Percentiles rank a stretch among this genome's conserved stretches.
phyloP scores from a whole-genome alignment of 805 yeast genomes.

The Scheffersomyces coipomensis region DNA sequence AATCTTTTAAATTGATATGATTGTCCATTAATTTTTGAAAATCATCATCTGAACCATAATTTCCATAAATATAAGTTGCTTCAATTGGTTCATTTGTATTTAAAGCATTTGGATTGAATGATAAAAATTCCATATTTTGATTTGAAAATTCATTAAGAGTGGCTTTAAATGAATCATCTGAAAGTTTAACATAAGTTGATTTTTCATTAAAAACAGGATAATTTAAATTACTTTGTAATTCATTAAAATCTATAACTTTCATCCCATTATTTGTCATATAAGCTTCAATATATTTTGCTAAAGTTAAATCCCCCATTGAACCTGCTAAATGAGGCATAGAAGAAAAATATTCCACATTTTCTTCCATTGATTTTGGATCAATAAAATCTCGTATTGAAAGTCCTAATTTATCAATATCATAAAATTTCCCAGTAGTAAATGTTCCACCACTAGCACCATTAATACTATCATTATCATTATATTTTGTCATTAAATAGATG shows the following conservation, averaged over 20 bases:
- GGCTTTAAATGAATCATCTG: conserved; percentile 38
- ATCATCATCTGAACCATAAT: conserved; percentile 64
- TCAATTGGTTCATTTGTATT: conserved; percentile 50
- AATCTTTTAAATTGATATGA: conserved; percentile 41
- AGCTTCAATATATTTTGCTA: conserved; percentile 63
- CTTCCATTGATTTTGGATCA: conserved; percentile 57
- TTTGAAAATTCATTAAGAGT: conserved; percentile 30
- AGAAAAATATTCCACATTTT: conserved; percentile 67
- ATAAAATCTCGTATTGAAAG: conserved; percentile 49
- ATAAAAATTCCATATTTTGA: conserved; percentile 35
- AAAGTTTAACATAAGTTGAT: conserved; percentile 24
- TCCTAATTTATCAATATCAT: conserved; percentile 54
- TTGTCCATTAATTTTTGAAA: conserved; percentile 36
- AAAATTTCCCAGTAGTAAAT: conserved; percentile 55
- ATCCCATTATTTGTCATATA: conserved; percentile 61
- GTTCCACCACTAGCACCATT: conserved; percentile 41
- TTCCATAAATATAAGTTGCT: conserved; percentile 59
- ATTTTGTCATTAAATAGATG: conserved; percentile 55
- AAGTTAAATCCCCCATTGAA: conserved; percentile 76
- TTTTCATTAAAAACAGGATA: conserved; percentile 48
- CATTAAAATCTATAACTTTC: conserved; percentile 46
- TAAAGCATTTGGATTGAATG: conserved; percentile 68
- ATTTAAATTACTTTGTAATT: conserved; percentile 57
- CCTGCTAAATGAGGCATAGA: conserved; percentile 88
- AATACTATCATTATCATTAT: conserved; percentile 47